Evolutionary conservation across 2,329 filamentous ascomycete genomes (phyloP), one percentile per base, ranked within the genome.

Genomic region (Ophiostoma angusticollis): DNA sequence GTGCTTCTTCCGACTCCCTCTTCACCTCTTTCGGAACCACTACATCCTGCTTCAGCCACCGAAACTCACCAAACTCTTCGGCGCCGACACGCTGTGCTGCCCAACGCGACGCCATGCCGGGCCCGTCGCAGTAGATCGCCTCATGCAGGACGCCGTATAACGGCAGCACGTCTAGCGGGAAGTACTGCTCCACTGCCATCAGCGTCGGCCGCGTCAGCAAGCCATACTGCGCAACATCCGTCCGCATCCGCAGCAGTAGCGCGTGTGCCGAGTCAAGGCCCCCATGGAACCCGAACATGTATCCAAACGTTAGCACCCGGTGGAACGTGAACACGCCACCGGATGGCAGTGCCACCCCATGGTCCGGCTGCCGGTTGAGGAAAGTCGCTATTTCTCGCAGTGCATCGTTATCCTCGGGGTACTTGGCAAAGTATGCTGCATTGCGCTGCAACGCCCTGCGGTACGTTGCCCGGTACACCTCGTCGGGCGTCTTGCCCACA

Each of bases 81-180:
- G 67, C 58, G 47, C 80, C 67, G 38, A 86, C 61, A 3, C 78
- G 68, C 28, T 79, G 64, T 2, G 83, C 81, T 6, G 84, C 78
- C 86, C 86, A 94, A 41, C 74, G 71, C 2, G 84, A 79, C 8
- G 74, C 66, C 24, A 69, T 55, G 7, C 67, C 64, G 4, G 65
- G 72, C 44, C 74, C 72, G 57, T 82, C 74, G 56, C 81, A 89
- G 64, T 95, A 96, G 49, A 87, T 80, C 7, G 83, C 69, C 58
- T 96, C 89, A 54, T 96, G 89, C 3, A 95, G 63, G 28, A 95
- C 66, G 18, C 83, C 80, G 55, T 95, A 96, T 44, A 95, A 74
- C 40, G 89, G 75, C 48, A 78, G 75, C 29, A 74, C 71, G 52
- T 95, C 86, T 52, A 85, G 86, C 3, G 69, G 65, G 3, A 78